Percentiles rank a stretch among this genome's conserved stretches.
Conservation (phyloP, 2,329 filamentous ascomycete genomes). For the Paramyrothecium roridum region DNA sequence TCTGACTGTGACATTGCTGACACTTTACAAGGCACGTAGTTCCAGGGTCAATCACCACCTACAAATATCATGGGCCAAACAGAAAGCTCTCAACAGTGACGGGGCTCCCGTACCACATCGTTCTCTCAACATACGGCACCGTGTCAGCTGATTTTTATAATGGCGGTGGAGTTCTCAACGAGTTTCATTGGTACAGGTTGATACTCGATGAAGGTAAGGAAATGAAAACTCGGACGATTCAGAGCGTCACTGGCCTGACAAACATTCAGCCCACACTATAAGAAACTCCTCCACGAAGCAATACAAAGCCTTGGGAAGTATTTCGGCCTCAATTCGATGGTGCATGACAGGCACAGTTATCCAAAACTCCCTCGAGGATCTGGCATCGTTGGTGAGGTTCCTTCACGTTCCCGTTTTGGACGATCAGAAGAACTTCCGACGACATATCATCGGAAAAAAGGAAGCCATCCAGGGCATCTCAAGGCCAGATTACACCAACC, state of each 20-base stretch:
- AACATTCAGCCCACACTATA: slow-evolving; percentile 37
- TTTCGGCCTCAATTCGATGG: slow-evolving; percentile 43
- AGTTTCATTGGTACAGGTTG: slow-evolving; percentile 33
- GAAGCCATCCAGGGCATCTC: neutral
- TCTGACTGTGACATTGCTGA: neutral
- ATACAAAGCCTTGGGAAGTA: slow-evolving; percentile 33
- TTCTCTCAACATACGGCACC: slow-evolving; percentile 43
- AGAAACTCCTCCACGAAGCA: slow-evolving; percentile 40
- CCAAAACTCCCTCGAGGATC: slow-evolving; percentile 47
- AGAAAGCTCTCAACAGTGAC: slow-evolving; percentile 10
- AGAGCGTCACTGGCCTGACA: neutral
- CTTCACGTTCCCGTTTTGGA: slow-evolving; percentile 1
- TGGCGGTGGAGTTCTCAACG: slow-evolving; percentile 20
- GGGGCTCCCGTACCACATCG: slow-evolving; percentile 30
- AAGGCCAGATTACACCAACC: neutral
- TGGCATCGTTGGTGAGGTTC: slow-evolving; percentile 19
- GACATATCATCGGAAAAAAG: slow-evolving; percentile 1
- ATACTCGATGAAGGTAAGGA: slow-evolving; percentile 39
- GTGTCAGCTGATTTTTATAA: slow-evolving; percentile 27
- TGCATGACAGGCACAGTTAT: slow-evolving; percentile 49
- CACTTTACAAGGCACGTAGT: neutral
- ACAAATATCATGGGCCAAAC: slow-evolving; percentile 31
- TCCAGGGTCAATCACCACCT: slow-evolving; percentile 14
- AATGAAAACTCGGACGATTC: neutral
- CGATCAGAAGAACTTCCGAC: neutral